Evolutionary conservation across 2,329 filamentous ascomycete genomes (phyloP).

Genomic region (Fonsecaea erecta): DNA sequence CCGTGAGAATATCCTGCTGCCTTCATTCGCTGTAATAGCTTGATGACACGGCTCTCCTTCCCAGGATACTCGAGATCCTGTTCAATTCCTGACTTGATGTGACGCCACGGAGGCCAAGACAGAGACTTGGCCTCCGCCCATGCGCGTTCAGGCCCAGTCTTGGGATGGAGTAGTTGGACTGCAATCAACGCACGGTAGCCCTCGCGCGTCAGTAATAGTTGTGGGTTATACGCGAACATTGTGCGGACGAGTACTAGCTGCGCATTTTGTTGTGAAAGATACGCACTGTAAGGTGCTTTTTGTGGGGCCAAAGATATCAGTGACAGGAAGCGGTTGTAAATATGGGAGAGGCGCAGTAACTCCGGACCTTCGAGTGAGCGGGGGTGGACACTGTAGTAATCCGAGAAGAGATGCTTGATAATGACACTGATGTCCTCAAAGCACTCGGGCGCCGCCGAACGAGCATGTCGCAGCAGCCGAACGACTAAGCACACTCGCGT

Average conservation of each 20-base stretch:
- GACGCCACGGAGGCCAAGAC: constrained; percentile 70
- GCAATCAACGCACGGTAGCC: constrained; percentile 62
- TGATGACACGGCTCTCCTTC: constrained; percentile 61
- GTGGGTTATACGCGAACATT: constrained; percentile 61
- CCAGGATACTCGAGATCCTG: constrained; percentile 60
- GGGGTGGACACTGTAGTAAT: constrained; percentile 14
- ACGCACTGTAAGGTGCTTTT: constrained; percentile 55
- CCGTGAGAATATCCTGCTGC: constrained; percentile 62
- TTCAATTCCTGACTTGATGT: constrained; percentile 65
- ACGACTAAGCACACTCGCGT: constrained; percentile 44
- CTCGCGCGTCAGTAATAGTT: constrained; percentile 59
- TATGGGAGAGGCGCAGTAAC: constrained; percentile 22
- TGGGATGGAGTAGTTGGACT: constrained; percentile 63
- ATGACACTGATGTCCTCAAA: constrained; percentile 50
- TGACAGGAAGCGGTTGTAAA: constrained; percentile 55
- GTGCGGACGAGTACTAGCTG: constrained; percentile 61
- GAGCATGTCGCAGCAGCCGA: constrained; percentile 57
- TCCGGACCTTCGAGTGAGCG: constrained; percentile 13
- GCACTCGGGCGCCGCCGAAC: constrained; percentile 54
- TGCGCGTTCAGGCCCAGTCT: constrained; percentile 59
- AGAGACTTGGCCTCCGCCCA: constrained; percentile 64
- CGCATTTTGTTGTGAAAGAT: constrained; percentile 58
- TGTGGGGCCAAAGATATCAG: constrained; percentile 55
- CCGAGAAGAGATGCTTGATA: constrained; percentile 24
- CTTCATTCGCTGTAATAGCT: constrained; percentile 60